phyloP scores from a whole-genome alignment of 2,329 filamentous ascomycete species.

The Chalara sp. region DNA sequence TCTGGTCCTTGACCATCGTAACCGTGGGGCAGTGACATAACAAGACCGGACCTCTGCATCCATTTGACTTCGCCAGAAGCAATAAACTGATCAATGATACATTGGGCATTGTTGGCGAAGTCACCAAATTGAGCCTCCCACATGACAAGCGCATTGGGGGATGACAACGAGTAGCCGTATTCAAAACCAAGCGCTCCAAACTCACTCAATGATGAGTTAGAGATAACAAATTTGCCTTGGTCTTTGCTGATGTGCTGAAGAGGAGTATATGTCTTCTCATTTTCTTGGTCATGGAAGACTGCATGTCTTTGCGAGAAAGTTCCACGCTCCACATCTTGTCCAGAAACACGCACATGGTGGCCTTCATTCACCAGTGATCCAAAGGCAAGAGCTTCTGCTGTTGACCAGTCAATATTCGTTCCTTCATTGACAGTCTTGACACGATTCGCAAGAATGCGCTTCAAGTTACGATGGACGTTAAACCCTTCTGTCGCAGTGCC shows the following conservation, averaged over 20 bases:
- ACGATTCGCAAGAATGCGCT: conserved; percentile 85
- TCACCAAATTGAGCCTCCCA: conserved; percentile 99
- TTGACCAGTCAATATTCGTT: conserved; percentile 95
- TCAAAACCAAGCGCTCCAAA: conserved; percentile 83
- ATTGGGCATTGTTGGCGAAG: conserved; percentile 99
- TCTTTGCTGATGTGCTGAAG: conserved; percentile 83
- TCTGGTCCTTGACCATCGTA: conserved; percentile 98
- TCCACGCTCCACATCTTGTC: conserved; percentile 98
- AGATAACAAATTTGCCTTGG: conserved; percentile 93
- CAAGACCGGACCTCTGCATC: conserved; percentile 94
- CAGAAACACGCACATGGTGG: conserved; percentile 94
- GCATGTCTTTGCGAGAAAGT: conserved; percentile 98
- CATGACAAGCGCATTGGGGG: conserved; percentile 94
- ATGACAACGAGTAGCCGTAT: conserved; percentile 96
- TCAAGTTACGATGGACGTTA: conserved; percentile 87
- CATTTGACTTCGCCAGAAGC: conserved; percentile 97
- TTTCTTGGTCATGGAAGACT: conserved; percentile 96
- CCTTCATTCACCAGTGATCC: conserved; percentile 87
- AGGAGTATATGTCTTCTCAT: conserved; percentile 85
- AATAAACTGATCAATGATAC: conserved; percentile 98
- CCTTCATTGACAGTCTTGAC: conserved; percentile 90
- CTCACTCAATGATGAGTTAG: conserved; percentile 80
- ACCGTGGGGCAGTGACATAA: conserved; percentile 93
- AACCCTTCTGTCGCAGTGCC: conserved; percentile 77
- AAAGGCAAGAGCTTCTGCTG: conserved; percentile 91